Evolutionary conservation across 2,329 filamentous ascomycete species (phyloP).

Genomic region (Phyllosticta capitalensis): DNA sequence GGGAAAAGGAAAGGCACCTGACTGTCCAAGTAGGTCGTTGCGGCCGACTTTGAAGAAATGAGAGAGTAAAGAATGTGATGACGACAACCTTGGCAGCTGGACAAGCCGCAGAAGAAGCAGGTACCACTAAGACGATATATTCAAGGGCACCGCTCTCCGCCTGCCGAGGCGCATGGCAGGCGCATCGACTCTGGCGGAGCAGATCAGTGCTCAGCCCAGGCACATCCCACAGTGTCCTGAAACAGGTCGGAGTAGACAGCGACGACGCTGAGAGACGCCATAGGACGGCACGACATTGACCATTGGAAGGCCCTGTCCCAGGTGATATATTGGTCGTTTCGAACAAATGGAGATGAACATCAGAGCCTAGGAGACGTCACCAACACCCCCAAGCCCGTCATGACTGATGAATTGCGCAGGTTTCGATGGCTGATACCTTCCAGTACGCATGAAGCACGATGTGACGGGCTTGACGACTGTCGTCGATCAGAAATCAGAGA

Average conservation of each 20-base stretch:
- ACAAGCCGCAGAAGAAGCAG: background rate
- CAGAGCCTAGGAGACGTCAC: background rate
- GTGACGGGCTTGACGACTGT: no score
- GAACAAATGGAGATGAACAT: background rate
- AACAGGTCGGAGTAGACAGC: background rate
- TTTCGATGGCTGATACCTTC: background rate
- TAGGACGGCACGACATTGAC: background rate
- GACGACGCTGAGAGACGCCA: background rate
- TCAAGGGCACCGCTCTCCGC: background rate
- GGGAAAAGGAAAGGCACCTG: background rate
- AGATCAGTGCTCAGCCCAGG: background rate
- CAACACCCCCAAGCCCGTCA: background rate
- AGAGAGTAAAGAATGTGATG: background rate
- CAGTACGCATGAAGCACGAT: no score
- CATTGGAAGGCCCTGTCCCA: background rate
- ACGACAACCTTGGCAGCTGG: background rate
- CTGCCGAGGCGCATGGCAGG: background rate
- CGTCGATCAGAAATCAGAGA: no score
- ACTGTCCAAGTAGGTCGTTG: no score
- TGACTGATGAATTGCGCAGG: background rate
- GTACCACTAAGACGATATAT: background rate
- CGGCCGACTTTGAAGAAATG: no score
- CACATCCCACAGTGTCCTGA: background rate
- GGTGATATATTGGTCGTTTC: background rate
- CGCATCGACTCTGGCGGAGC: background rate